Evolutionary conservation across 2,329 filamentous ascomycete species (phyloP), one percentile per base, ranked within the genome.

Genomic region (Fusarium sp.): DNA sequence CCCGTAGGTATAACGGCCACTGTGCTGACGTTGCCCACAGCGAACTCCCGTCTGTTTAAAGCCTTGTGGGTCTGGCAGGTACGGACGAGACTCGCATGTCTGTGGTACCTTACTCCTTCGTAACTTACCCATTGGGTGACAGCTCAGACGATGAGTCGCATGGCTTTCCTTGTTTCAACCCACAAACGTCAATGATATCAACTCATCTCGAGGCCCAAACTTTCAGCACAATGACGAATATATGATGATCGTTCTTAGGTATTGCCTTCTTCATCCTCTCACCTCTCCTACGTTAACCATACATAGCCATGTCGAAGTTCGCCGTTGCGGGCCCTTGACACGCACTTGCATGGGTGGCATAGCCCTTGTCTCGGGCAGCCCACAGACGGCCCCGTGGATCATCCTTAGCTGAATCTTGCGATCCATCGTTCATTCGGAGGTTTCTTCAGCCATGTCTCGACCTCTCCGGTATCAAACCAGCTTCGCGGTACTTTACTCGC

Each of bases 371-470:
- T 63, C 58, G 45, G 59, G 51, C 51, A 63, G 27, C 35, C 60
- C 60, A 58, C 51, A 63, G 29, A 25, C 58, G 51, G 29, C 41
- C 47, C 63, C 25, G 45, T 42, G 39, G 50, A 46, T 46, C 43
- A 31, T 65, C 64, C 64, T 49, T 68, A 37, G 58, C 37, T 63
- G 56, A 42, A 50, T 29, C 41, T 43, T 57, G 36, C 47, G 48
- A 67, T 67, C 37, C 43, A 49, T 72, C 59, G 50, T 54, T 67
- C 55, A 51, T 66, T 66, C 58, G 64, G 63, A 72, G 63, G 70
- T 53, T 66, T 70, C 50, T 55, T 68, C 53, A 70, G 66, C 69
- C 63, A 70, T 60, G 66, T 56, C 58, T 70, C 58, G 59, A 58
- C 45, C 46, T 58, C 53, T 64, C 58, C 42, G 58, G 36, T 41